Percentiles rank a stretch among this genome's conserved stretches.
These are phyloP conservation scores for Rhododendron vialii DNA, from an alignment of 148 eudicot genomes.

Conservation along the genomic window DNA sequence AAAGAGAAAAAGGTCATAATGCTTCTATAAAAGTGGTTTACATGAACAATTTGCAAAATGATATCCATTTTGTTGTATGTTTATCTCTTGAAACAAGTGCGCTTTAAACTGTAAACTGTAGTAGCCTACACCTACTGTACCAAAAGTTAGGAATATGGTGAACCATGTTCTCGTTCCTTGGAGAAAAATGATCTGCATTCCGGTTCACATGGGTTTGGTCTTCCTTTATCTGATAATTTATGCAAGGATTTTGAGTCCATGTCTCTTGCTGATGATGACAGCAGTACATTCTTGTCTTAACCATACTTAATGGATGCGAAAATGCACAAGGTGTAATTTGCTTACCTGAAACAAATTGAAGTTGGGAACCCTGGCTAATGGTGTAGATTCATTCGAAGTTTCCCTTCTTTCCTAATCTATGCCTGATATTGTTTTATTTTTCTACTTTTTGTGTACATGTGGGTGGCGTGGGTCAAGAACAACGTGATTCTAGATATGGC, in stretches of 20 bases:
- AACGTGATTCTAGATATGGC: background rate
- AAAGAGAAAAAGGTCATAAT: background rate
- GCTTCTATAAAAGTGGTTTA: background rate
- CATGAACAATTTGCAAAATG: background rate
- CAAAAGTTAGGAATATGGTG: background rate
- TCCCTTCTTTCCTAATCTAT: background rate
- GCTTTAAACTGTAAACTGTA: background rate
- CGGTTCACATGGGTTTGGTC: background rate
- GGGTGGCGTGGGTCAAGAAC: background rate
- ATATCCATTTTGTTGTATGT: background rate
- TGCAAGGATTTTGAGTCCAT: background rate
- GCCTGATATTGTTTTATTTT: background rate
- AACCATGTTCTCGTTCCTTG: background rate
- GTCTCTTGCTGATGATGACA: background rate
- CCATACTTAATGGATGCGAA: background rate
- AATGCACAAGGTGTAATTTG: background rate
- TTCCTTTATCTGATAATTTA: background rate
- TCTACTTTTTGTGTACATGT: background rate
- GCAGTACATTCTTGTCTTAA: background rate
- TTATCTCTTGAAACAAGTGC: background rate
- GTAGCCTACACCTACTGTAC: background rate
- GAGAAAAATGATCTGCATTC: background rate
- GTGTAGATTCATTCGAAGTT: background rate
- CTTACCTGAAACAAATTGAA: background rate
- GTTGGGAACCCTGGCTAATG: background rate